Conservation (phyloP, 208 protist genomes). For the Zelonia costaricensis region DNA sequence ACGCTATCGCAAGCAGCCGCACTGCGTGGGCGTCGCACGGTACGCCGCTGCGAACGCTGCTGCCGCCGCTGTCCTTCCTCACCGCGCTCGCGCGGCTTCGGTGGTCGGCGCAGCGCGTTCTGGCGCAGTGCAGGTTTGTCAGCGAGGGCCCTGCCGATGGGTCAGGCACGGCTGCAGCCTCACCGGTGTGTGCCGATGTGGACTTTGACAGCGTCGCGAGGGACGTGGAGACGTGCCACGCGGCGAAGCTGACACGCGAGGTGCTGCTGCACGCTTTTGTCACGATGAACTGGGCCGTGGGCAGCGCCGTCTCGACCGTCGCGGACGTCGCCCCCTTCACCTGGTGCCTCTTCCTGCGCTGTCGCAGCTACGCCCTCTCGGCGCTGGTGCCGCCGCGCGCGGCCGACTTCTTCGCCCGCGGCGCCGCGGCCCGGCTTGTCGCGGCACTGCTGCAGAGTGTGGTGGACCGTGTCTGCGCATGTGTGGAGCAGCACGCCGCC, state of each 20-base stretch:
- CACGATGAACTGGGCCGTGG: slow-evolving; percentile 16
- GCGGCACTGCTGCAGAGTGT: slow-evolving; percentile 11
- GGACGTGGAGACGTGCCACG: slow-evolving; percentile 13
- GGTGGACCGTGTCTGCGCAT: slow-evolving; percentile 11
- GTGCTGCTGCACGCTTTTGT: slow-evolving; percentile 22
- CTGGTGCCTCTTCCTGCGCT: slow-evolving; percentile 25
- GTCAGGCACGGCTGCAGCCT: too few species aligned
- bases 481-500: slow-evolving; percentile 4
- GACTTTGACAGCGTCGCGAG: not conserved
- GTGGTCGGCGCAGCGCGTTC: too few species aligned
- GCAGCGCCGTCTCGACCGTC: slow-evolving; percentile 19
- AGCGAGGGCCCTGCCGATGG: too few species aligned
- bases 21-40: slow-evolving; percentile 6
- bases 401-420: slow-evolving; percentile 1
- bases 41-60: not conserved
- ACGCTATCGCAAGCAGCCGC: not conserved
- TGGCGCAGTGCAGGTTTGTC: too few species aligned
- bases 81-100: slow-evolving; percentile 7
- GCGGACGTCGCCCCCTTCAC: slow-evolving; percentile 13
- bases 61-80: slow-evolving; percentile 6
- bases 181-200: too few species aligned
- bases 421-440: slow-evolving; percentile 7
- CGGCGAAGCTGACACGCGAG: slow-evolving; percentile 12
- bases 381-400: not conserved
- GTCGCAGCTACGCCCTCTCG: slow-evolving; percentile 15